phyloP scores from a whole-genome alignment of 2,329 filamentous ascomycete genomes.

The Venturia effusa region DNA sequence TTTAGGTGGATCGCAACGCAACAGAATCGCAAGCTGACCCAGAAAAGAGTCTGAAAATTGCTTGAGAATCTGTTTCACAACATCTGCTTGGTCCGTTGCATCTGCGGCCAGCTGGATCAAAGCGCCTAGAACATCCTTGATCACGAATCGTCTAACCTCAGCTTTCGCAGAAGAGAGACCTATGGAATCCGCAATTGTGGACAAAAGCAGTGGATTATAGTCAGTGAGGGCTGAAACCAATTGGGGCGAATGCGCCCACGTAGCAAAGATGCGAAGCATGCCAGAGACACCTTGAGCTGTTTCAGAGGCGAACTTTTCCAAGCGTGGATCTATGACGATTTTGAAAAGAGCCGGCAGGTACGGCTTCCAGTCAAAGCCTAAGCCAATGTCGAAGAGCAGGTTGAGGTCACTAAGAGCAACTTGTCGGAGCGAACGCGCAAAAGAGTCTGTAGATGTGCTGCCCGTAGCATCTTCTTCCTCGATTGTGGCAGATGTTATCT shows the following conservation, averaged over 20 bases:
- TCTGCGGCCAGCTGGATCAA: constrained; percentile 38
- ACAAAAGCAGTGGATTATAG: constrained; percentile 49
- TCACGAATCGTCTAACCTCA: constrained; percentile 72
- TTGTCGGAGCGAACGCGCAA: constrained; percentile 56
- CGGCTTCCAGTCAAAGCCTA: constrained; percentile 57
- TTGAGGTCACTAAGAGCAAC: constrained; percentile 74
- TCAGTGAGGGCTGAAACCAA: constrained; percentile 60
- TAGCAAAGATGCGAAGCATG: constrained; percentile 66
- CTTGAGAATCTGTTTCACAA: constrained; percentile 50
- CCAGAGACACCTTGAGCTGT: constrained; percentile 84
- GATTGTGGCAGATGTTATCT: not conserved
- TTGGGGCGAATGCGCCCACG: constrained; percentile 61
- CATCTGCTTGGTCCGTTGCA: constrained; percentile 40
- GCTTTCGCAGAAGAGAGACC: constrained; percentile 66
- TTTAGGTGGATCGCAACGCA: constrained; percentile 53
- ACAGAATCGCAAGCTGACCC: constrained; percentile 42
- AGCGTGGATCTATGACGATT: constrained; percentile 64
- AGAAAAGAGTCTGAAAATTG: constrained; percentile 54
- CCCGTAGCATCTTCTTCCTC: constrained; percentile 17
- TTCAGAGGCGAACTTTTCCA: constrained; percentile 70
- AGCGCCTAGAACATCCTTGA: constrained; percentile 61
- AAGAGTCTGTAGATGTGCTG: constrained; percentile 35
- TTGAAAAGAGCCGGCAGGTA: constrained; percentile 62
- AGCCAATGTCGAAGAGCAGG: constrained; percentile 63
- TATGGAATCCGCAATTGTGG: constrained; percentile 62